Evolutionary conservation across 2,329 filamentous ascomycete species (phyloP), one percentile per base, ranked within the genome.

Genomic region (Phyllosticta citrichinensis): DNA sequence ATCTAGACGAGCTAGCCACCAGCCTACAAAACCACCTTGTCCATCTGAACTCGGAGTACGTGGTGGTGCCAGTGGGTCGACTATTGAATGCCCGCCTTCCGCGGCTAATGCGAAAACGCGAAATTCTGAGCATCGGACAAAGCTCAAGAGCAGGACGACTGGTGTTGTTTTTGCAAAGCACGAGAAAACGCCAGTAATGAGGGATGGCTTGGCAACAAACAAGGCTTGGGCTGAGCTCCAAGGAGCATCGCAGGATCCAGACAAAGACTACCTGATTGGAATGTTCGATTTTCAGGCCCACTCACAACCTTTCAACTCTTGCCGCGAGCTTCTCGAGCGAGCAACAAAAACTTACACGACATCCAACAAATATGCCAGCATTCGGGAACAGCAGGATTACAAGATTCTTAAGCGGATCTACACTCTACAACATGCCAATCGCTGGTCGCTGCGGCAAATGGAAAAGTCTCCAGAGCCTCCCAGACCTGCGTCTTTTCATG

Each of bases 321-420:
- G 80, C 54, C 75, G 80, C 62, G 77, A 79, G 52, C 81, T 97
- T 0, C 78, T 97, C 3, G 83, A 87, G 60, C 87, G 89, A 53
- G 89, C 92, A 3, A 88, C 92, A 69, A 99, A 99, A 72, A 96
- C 91, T 0, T 79, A 97, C 11, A 91, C 88, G 1, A 97, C 93
- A 0, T 80, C 87, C 1, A 92, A 97, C 69, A 87, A 92, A 57
- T 86, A 91, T 62, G 83, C 95, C 1, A 87, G 91, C 52, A 85
- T 95, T 51, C 84, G 91, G 56, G 92, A 97, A 68, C 86, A 88
- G 62, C 91, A 96, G 72, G 90, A 95, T 58, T 94, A 90, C 68
- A 87, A 90, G 61, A 89, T 96, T 30, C 74, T 97, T 3, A 86
- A 91, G 61, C 82, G 91, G 14, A 91, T 99, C 2, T 96, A 97